Evolutionary conservation across 2,329 filamentous ascomycete species (phyloP).

Genomic region (Saccharata proteae): DNA sequence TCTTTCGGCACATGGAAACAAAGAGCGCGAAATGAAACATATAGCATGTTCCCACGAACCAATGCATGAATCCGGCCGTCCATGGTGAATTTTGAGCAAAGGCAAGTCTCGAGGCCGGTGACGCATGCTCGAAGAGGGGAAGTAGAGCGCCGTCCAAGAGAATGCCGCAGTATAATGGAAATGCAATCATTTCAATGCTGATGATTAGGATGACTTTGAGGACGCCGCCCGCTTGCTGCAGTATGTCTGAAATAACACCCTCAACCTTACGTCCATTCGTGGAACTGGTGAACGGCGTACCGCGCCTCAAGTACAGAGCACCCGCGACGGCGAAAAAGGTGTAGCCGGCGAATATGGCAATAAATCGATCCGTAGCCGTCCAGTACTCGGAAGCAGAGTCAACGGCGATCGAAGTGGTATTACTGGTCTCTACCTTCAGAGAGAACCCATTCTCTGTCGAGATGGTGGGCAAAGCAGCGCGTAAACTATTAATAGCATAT

Average conservation of each 20-base stretch:
- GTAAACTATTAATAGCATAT: slow-evolving; percentile 1
- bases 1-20: slow-evolving; percentile 97
- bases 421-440: slow-evolving; percentile 21
- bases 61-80: slow-evolving; percentile 92
- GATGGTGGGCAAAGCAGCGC: slow-evolving; percentile 5
- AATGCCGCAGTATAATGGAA: slow-evolving; percentile 88
- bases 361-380: slow-evolving; percentile 43
- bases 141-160: slow-evolving; percentile 80
- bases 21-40: slow-evolving; percentile 99
- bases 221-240: slow-evolving; percentile 90
- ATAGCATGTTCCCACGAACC: slow-evolving; percentile 97
- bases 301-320: slow-evolving; percentile 65
- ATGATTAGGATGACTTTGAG: slow-evolving; percentile 98
- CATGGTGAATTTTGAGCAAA: slow-evolving; percentile 72
- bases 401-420: slow-evolving; percentile 14
- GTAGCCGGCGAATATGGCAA: slow-evolving; percentile 75
- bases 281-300: slow-evolving; percentile 52
- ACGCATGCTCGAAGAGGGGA: slow-evolving; percentile 75
- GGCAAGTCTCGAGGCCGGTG: slow-evolving; percentile 60
- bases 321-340: slow-evolving; percentile 61
- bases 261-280: slow-evolving; percentile 49
- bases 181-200: slow-evolving; percentile 96
- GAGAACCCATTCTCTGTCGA: slow-evolving; percentile 22
- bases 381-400: slow-evolving; percentile 30
- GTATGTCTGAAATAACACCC: slow-evolving; percentile 63